Evolutionary conservation across 768 basidiomycete species (phyloP).

Genomic region (Agaricus blazei): DNA sequence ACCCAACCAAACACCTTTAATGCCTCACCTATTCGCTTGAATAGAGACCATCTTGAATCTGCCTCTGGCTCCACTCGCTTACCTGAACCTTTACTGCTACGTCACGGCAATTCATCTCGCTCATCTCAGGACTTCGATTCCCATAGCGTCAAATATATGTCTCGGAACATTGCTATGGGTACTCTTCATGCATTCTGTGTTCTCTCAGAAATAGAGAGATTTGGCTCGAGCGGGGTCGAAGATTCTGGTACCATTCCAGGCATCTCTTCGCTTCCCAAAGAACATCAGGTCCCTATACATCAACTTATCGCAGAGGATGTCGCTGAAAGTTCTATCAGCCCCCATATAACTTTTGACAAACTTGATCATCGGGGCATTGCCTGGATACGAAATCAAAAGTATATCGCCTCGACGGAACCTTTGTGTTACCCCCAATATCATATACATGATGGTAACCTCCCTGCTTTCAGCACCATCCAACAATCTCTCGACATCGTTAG

Average conservation of each 20-base stretch:
- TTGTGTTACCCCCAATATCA: too few species aligned
- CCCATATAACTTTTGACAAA: too few species aligned
- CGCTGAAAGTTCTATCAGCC: too few species aligned
- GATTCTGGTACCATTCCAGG: constrained; percentile 78
- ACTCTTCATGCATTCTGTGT: constrained; percentile 37
- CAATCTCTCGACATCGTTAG: too few species aligned
- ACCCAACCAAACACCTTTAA: constrained; percentile 47
- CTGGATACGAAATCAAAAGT: too few species aligned
- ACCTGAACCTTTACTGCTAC: constrained; percentile 68
- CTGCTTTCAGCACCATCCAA: too few species aligned
- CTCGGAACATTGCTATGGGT: constrained; percentile 47
- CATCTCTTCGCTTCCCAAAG: constrained; percentile 55
- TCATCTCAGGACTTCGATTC: constrained; percentile 55
- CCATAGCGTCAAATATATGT: constrained; percentile 39
- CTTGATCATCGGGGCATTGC: too few species aligned
- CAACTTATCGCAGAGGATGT: too few species aligned
- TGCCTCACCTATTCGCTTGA: constrained; percentile 66
- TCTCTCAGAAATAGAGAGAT: constrained; percentile 22
- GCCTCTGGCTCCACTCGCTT: constrained; percentile 71
- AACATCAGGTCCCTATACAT: constrained; percentile 17
- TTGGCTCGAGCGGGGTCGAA: constrained; percentile 57
- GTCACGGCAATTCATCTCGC: constrained; percentile 53
- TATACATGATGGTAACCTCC: too few species aligned
- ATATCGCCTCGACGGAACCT: too few species aligned
- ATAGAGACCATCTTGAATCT: constrained; percentile 72